A percentile compares a stretch with the other conserved stretches of the same genome.
These are phyloP conservation scores for Candida gigantensis DNA, from an alignment of 1,139 yeast species.

Conservation along the genomic window DNA sequence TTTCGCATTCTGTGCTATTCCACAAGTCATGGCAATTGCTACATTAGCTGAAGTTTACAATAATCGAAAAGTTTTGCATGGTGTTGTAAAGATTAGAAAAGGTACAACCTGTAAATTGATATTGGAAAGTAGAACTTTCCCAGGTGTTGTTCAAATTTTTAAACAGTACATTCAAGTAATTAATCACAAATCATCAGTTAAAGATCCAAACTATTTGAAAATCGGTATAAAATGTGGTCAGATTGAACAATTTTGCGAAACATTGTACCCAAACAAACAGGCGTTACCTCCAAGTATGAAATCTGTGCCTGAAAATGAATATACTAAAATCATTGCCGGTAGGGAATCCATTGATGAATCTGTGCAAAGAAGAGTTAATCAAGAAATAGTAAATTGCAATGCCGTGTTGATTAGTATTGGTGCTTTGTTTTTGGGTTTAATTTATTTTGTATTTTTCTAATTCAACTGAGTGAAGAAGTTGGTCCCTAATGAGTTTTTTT, in stretches of 20 bases:
- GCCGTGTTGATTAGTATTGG: slow-evolving; percentile 13
- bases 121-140: slow-evolving; percentile 68
- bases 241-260: slow-evolving; percentile 81
- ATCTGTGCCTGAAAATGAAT: slow-evolving; percentile 18
- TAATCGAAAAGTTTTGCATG: slow-evolving; percentile 70
- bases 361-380: slow-evolving; percentile 26
- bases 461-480: neutral
- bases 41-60: slow-evolving; percentile 84
- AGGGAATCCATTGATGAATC: slow-evolving; percentile 34
- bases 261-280: slow-evolving; percentile 55
- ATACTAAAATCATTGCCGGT: slow-evolving; percentile 26
- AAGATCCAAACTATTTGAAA: slow-evolving; percentile 84
- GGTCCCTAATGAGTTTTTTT: too few relatives aligned
- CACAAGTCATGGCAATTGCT: slow-evolving; percentile 98
- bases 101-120: slow-evolving; percentile 87
- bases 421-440: slow-evolving; percentile 9
- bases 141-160: slow-evolving; percentile 76
- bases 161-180: slow-evolving; percentile 71
- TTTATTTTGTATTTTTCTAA: slow-evolving; percentile 5
- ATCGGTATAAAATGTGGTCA: slow-evolving; percentile 86
- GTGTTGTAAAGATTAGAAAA: slow-evolving; percentile 84
- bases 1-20: slow-evolving; percentile 93
- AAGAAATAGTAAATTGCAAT: slow-evolving; percentile 31
- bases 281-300: slow-evolving; percentile 35
- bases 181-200: slow-evolving; percentile 74